Base-by-base conservation (phyloP, 352 stramenopile species). In the Pythium rhizo-oryzae region DNA sequence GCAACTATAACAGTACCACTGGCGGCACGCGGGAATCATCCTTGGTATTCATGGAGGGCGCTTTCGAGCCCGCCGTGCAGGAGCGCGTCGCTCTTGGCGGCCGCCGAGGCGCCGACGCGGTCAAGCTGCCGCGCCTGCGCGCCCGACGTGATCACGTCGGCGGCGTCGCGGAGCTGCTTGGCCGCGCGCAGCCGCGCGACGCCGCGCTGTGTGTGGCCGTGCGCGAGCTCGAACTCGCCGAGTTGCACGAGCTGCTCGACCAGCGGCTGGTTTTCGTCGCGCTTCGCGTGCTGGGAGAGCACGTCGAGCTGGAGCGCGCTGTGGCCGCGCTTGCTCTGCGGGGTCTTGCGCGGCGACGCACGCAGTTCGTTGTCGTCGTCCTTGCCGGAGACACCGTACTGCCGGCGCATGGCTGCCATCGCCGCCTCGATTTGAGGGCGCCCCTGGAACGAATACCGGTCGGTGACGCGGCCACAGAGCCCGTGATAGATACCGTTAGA, bases 31-130 rank as follows among this genome's bases (percentile, higher is more conserved):
- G n/a, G 2, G n/a, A 18, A 1, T 25, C 8, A 13, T 6, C 44
- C 21, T 25, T 75, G 55, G 67, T 91, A 91, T 70, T 91, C 85
- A 23, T 75, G 76, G 39, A 91, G 23, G 25, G 78, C 81, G 8
- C 66, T 69, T 1, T 74, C 44, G 4, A 91, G 68, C 21, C 85
- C 85, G 59, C 77, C 75, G 30, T 79, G 76, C 47, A 93, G 62
- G 25, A 93, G 75, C 25, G 74, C 67, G 43, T 93, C 81, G 25
- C 91, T 62, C 67, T 91, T 93, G 30, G 75, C 75, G 19, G 85
- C 85, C 0, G 76, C 69, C 0, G 74, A 84, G 8, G 63, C 23
- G 0, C 85, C 85, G 5, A 93, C 71, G 19, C 77, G 68, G 11
- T 90, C 72, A 8, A 93, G 59, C 53, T 81, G 62, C 21, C 73